phyloP scores from a whole-genome alignment of 768 basidiomycete genomes.

The Lactarius sp. region DNA sequence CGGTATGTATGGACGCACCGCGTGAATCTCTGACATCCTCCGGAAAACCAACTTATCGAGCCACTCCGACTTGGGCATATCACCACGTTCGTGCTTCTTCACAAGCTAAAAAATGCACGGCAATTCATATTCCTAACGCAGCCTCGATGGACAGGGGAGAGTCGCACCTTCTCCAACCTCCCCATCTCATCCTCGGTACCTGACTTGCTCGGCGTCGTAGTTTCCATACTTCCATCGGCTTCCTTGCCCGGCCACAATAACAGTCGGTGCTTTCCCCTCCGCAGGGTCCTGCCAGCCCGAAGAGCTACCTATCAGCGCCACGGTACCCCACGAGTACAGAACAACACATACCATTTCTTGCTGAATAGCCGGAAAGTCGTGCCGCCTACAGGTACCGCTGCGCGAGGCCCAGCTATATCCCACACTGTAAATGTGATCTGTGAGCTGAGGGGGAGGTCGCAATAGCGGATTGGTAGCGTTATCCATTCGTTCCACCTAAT shows the following conservation, averaged over 20 bases:
- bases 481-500: conserved; percentile 95
- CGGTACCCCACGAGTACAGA: neutral
- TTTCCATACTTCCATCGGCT: conserved; percentile 80
- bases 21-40: conserved; percentile 92
- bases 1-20: conserved; percentile 45
- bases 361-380: conserved; percentile 88
- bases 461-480: conserved; percentile 85
- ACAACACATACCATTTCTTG: conserved; percentile 71
- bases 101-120: conserved; percentile 50
- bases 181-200: conserved; percentile 89
- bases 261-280: conserved; percentile 87
- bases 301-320: neutral
- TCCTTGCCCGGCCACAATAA: conserved; percentile 77
- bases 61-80: conserved; percentile 94
- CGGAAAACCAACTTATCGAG: conserved; percentile 89
- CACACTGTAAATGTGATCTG: conserved; percentile 94
- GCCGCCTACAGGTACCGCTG: conserved; percentile 82
- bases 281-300: conserved; percentile 59
- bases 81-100: conserved; percentile 94
- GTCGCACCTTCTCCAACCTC: conserved; percentile 76
- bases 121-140: neutral
- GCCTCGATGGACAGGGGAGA: neutral
- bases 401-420: conserved; percentile 85
- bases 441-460: conserved; percentile 83
- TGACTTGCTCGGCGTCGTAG: conserved; percentile 83